Evolutionary conservation across 2,329 filamentous ascomycete genomes (phyloP).

Genomic region (Penicillium sp.): DNA sequence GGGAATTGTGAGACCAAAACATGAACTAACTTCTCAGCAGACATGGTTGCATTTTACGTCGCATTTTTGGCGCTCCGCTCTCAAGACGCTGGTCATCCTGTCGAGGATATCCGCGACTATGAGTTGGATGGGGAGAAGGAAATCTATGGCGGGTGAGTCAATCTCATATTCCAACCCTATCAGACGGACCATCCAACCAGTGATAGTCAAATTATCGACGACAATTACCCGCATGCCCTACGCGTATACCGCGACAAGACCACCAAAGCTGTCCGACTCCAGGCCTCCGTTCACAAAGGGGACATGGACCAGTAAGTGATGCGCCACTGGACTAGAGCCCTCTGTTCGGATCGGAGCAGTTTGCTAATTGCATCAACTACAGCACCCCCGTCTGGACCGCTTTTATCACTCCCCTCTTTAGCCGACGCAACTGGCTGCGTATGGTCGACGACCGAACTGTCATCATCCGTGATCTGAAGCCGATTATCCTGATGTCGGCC

Average conservation of each 20-base stretch:
- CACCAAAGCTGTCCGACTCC: conserved; percentile 56
- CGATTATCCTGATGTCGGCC: conserved; percentile 54
- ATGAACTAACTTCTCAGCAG: conserved; percentile 28
- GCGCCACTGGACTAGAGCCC: background rate
- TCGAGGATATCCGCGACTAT: conserved; percentile 48
- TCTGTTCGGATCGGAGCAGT: background rate
- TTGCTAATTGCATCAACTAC: background rate
- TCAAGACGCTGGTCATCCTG: conserved; percentile 51
- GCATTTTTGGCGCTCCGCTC: conserved; percentile 60
- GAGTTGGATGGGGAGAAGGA: conserved; percentile 52
- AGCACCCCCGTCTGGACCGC: conserved; percentile 64
- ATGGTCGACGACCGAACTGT: conserved; percentile 45
- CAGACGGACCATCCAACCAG: background rate
- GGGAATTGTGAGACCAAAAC: background rate
- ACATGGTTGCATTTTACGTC: conserved; percentile 60
- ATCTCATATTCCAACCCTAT: conserved; percentile 15
- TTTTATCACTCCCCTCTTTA: conserved; percentile 54
- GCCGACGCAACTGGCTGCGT: conserved; percentile 52
- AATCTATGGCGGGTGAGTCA: conserved; percentile 52
- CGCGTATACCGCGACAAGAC: conserved; percentile 56
- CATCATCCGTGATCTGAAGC: conserved; percentile 53
- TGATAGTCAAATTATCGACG: conserved; percentile 54
- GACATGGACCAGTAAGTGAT: conserved; percentile 49
- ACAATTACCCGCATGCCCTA: conserved; percentile 55
- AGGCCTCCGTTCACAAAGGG: conserved; percentile 57